Evolutionary conservation across 805 yeast species (phyloP).

Genomic region (Crinitomyces ghanaensis): DNA sequence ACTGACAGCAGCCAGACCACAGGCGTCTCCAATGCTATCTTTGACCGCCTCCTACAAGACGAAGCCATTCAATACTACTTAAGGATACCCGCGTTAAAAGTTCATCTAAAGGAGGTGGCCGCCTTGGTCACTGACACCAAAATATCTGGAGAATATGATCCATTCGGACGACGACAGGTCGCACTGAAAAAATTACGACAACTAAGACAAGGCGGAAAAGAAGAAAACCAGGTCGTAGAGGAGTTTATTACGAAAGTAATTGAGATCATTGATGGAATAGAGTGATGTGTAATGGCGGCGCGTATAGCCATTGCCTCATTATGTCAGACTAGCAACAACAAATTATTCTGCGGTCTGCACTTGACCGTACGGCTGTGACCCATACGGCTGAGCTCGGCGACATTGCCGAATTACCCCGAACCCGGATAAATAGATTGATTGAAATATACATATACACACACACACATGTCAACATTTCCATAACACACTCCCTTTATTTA

Average conservation of each 20-base stretch:
- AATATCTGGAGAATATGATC: constrained; percentile 37
- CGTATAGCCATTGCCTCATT: too few species aligned
- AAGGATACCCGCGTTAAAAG: constrained; percentile 40
- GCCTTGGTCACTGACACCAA: constrained; percentile 37
- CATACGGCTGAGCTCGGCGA: too few species aligned
- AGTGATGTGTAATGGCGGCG: too few species aligned
- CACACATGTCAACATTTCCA: too few species aligned
- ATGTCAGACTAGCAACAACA: too few species aligned
- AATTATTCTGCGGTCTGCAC: too few species aligned
- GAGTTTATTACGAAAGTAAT: constrained; percentile 46
- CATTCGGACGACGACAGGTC: constrained; percentile 45
- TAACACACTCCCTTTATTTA: too few species aligned
- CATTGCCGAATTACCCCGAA: too few species aligned
- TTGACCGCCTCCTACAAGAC: constrained; percentile 30
- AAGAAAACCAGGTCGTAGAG: constrained; percentile 57
- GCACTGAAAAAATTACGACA: constrained; percentile 52
- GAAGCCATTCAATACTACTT: constrained; percentile 36
- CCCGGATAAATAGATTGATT: too few species aligned
- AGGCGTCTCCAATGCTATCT: constrained; percentile 5
- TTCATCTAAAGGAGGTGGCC: constrained; percentile 41
- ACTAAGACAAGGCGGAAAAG: constrained; percentile 51
- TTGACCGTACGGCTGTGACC: too few species aligned
- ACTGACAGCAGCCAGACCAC: neutral
- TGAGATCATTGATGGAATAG: too few species aligned
- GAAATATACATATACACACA: too few species aligned